Conservation (phyloP, 768 basidiomycete genomes). For the Kwoniella heveanensis region DNA sequence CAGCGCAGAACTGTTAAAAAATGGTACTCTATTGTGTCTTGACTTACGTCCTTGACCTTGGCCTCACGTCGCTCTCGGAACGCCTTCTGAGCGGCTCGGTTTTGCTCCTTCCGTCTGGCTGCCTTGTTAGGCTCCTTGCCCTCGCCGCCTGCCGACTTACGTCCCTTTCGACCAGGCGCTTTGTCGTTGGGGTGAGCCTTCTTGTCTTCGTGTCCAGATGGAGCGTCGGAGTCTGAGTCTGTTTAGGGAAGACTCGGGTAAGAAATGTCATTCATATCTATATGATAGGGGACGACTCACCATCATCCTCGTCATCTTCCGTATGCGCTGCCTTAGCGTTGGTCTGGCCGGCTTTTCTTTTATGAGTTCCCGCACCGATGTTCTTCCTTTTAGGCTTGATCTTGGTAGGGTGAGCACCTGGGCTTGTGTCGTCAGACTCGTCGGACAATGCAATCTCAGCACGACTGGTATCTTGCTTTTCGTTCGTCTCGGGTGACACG, state of each 20-base stretch:
- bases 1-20: too few relatives aligned
- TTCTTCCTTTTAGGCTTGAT: conserved; percentile 5
- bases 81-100: conserved; percentile 92
- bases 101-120: conserved; percentile 90
- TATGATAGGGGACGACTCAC: conserved; percentile 5
- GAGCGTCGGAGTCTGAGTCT: conserved; percentile 40
- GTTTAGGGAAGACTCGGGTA: not conserved
- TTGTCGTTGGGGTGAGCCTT: conserved; percentile 30
- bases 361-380: conserved; percentile 21
- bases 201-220: conserved; percentile 49
- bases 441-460: conserved; percentile 9
- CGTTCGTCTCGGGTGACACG: conserved; percentile 22
- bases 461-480: not conserved
- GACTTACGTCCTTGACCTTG: conserved; percentile 88
- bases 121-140: conserved; percentile 43
- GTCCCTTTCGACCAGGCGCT: conserved; percentile 28
- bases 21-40: too few relatives aligned
- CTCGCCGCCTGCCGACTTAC: conserved; percentile 36
- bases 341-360: conserved; percentile 38
- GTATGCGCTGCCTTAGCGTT: conserved; percentile 13
- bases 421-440: conserved; percentile 26
- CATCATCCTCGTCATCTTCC: conserved; percentile 38
- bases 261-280: not conserved
- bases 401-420: conserved; percentile 12
- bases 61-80: conserved; percentile 97